Base-by-base conservation (phyloP, 2,329 filamentous ascomycete species). In the Sporothrix brasiliensis region DNA sequence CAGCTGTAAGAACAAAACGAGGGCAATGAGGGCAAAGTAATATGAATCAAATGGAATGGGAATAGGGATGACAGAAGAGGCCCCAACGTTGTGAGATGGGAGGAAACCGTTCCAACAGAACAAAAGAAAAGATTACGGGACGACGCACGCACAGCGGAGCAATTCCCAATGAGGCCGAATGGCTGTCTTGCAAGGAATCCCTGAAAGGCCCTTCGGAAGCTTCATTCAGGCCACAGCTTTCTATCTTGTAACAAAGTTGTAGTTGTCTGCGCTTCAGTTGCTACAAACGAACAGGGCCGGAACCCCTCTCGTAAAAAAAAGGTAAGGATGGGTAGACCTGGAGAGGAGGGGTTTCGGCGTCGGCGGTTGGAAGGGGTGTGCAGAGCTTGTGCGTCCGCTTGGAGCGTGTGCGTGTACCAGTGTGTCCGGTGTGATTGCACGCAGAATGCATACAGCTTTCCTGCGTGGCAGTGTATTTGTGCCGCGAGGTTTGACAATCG, bases 341-440 rank as follows among this genome's bases (percentile, higher is more conserved):
- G 58, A 27, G 58, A 63, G 41, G 69, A 65, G 69, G 65, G 65
- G 69, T 67, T 67, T 70, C 69, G 52, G 63, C 39, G 65, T 53
- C 54, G 27, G 34, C 56, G 65, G 54, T 54, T 61, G 39, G 69
- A 65, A 54, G 56, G 58, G 58, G 61, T 49, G 61, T 49, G 44
- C 41, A 49, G 60, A 14, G 21, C 60, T 44, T n/a, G 34, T 44
- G 19, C 21, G n/a, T 44, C n/a, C 11, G 34, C 21, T n/a, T 44
- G 21, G 39, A 61, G 56, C 24, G 56, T 61, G 34, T 60, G 30
- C 41, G 34, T 60, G 19, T 60, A 30, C 44, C 13, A 53, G 50
- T 54, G 52, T 54, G 24, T 54, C 56, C 56, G n/a, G 5, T 47
- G 58, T 27, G 58, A 27, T 24, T 44, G 39, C 39, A 63, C 5